Base-by-base conservation (phyloP, 23 red algal species). In the Pyropia haitanensis region DNA sequence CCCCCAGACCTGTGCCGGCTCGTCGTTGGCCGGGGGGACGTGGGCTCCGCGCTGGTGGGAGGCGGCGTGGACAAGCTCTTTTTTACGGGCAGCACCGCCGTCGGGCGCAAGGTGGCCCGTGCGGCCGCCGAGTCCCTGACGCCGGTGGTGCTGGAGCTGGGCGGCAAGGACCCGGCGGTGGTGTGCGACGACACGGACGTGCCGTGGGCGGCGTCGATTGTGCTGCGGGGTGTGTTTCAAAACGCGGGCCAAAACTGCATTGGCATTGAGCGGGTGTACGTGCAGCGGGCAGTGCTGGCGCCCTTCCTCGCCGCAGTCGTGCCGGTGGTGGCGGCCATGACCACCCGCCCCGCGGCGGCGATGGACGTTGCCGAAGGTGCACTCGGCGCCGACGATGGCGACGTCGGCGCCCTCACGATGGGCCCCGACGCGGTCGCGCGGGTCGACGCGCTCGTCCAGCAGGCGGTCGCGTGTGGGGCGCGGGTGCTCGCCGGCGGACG, bases 231-330 rank as follows among this genome's bases (percentile, higher is more conserved):
- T 13, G 84, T 89, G 15, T 90, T 90, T 70, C 93, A 97, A 65
- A 97, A 97, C 65, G 70, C 83, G 25, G 93, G 93, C 15, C 93
- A 97, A 53, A 97, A 97, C 53, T 97, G 93, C 25, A 83, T 97
- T n/a, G 93, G 85, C 33, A 60, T 97, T 39, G 93, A 97, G 60
- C 69, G 93, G 51, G 80, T 97, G 24, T 90, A 75, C 72, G 79
- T 97, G 14, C 84, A 97, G 71, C 51, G 67, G 27, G 48, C 32
- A 3, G 52, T 81, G 17, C 72, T 68, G 49, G 72, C 82, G n/a
- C 60, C 80, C 17, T 79, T 97, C 63, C 30, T 81, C 16, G 53
- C 23, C 8, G 46, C 21, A 31, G 33, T 82, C 18, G 39, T 46
- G 7, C 39, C 39, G 39, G 39, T 46, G 39, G 39, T 46, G 39